Conservation (phyloP, 225 moss, liverwort and hornwort genomes). For the Ulota crispa region DNA sequence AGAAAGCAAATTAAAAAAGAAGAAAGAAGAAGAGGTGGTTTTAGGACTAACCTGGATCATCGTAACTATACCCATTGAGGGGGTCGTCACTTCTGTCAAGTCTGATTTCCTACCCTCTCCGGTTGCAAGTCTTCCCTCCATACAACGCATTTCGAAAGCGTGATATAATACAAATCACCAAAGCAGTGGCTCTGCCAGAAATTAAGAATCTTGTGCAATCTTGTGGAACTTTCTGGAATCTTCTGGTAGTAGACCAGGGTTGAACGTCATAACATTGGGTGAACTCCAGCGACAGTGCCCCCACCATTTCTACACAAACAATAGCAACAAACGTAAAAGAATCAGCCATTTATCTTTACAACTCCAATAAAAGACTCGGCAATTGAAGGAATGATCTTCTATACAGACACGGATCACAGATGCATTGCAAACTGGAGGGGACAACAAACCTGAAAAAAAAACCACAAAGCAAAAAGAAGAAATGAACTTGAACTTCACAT, state of each 20-base stretch:
- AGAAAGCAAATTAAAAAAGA: not conserved
- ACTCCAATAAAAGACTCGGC: not conserved
- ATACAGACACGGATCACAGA: not conserved
- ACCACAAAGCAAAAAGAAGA: not conserved
- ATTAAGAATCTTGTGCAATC: conserved; percentile 59
- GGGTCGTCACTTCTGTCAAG: conserved; percentile 62
- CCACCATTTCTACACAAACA: conserved; percentile 65
- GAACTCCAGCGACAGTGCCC: conserved; percentile 63
- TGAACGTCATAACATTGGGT: conserved; percentile 64
- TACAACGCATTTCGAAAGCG: conserved; percentile 79
- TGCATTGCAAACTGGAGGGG: not conserved
- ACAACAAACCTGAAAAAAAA: too few relatives aligned
- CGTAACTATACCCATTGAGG: conserved; percentile 60
- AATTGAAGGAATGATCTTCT: not conserved
- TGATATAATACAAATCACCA: conserved; percentile 60
- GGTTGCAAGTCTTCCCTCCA: conserved; percentile 61
- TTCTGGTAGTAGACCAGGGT: conserved; percentile 50
- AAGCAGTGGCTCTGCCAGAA: conserved; percentile 65
- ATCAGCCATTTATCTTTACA: not conserved
- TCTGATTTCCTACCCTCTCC: conserved; percentile 67
- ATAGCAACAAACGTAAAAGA: not conserved
- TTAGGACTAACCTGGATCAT: conserved; percentile 55
- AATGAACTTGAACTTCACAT: not conserved
- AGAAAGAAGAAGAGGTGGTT: not conserved
- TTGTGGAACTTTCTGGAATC: conserved; percentile 42